Evolutionary conservation across 2,329 filamentous ascomycete species (phyloP).

Genomic region (Pseudogymnoascus pannorum): DNA sequence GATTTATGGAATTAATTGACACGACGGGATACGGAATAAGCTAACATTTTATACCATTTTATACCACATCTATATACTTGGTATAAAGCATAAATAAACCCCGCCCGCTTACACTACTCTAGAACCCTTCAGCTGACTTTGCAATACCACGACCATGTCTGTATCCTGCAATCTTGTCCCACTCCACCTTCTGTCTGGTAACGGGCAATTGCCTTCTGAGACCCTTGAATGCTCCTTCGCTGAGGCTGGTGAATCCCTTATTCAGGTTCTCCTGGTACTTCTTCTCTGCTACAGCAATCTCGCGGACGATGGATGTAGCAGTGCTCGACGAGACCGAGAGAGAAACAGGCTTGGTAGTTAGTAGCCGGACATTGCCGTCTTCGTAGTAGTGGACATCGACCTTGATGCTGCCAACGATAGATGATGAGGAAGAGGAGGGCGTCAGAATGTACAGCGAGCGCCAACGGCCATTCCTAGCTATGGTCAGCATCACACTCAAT

Average conservation of each 20-base stretch:
- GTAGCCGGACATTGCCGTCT: constrained; percentile 90
- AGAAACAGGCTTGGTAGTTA: constrained; percentile 73
- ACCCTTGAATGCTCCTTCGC: constrained; percentile 92
- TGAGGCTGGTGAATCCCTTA: constrained; percentile 76
- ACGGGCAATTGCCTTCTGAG: constrained; percentile 88
- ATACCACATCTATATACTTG: constrained; percentile 7
- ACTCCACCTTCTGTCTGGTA: constrained; percentile 97
- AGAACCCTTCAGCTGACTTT: constrained; percentile 25
- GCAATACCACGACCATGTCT: constrained; percentile 74
- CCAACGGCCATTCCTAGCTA: constrained; percentile 83
- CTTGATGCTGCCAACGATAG: constrained; percentile 72
- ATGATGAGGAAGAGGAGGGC: constrained; percentile 52
- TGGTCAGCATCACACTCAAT: not conserved
- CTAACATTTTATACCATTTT: constrained; percentile 1
- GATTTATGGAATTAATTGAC: not conserved
- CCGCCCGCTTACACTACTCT: not conserved
- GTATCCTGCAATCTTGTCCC: constrained; percentile 97
- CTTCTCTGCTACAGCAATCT: constrained; percentile 74
- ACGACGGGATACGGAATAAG: not conserved
- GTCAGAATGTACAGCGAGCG: constrained; percentile 78
- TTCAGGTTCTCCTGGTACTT: constrained; percentile 97
- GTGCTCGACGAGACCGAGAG: constrained; percentile 55
- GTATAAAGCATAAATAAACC: constrained; percentile 6
- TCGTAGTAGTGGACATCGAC: constrained; percentile 99
- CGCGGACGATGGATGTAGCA: constrained; percentile 56